These are phyloP conservation scores for Picochlorum sp. DNA, from an alignment of 139 green algal species.

Conservation along the genomic window DNA sequence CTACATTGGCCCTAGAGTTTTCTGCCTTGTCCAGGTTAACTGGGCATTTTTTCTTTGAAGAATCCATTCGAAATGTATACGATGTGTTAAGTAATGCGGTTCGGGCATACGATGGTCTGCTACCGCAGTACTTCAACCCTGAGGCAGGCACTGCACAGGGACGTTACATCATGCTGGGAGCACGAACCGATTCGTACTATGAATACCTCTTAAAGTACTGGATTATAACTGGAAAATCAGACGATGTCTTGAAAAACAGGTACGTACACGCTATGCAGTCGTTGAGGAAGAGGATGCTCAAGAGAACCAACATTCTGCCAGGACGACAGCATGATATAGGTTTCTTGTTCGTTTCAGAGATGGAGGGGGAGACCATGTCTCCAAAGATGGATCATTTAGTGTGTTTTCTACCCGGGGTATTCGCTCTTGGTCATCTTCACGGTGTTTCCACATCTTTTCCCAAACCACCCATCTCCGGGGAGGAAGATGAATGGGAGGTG, in stretches of 20 bases:
- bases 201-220: constrained; percentile 87
- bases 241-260: constrained; percentile 15
- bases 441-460: constrained; percentile 28
- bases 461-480: not conserved
- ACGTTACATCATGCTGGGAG: constrained; percentile 31
- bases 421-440: constrained; percentile 60
- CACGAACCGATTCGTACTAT: constrained; percentile 51
- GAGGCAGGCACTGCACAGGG: not conserved
- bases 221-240: constrained; percentile 32
- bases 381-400: constrained; percentile 75
- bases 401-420: constrained; percentile 74
- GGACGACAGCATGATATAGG: constrained; percentile 24
- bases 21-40: constrained; percentile 45
- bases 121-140: constrained; percentile 23
- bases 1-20: constrained; percentile 75
- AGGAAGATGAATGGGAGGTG: not conserved
- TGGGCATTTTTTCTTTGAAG: constrained; percentile 18
- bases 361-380: not conserved
- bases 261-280: constrained; percentile 50
- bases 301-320: not conserved
- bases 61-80: constrained; percentile 11
- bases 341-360: constrained; percentile 55
- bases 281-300: constrained; percentile 56
- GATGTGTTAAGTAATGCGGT: constrained; percentile 1
- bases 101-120: constrained; percentile 4